Base-by-base conservation (phyloP, 2,329 filamentous ascomycete genomes). In the Lachnellula arida region DNA sequence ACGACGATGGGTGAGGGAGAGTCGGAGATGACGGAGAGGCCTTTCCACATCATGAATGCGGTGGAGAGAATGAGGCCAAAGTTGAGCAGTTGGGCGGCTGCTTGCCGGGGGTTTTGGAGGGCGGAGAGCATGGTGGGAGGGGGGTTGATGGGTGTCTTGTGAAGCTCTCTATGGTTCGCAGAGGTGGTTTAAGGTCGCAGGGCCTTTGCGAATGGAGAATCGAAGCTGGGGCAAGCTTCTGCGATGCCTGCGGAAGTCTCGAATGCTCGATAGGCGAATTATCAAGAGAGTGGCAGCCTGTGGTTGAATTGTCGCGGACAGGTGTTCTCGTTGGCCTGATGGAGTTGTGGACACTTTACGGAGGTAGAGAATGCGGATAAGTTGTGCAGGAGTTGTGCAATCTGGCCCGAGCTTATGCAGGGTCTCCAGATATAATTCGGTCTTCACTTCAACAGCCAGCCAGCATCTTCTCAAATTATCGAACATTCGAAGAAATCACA, bases 41-140 rank as follows among this genome's bases (percentile, higher is more conserved):
- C 85, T 72, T 89, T 89, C 87, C 81, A 84, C 67, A 89, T 70
- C 86, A 89, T 89, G 69, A 89, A 89, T 0, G 86, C 86, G 9
- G 85, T 88, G 5, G 81, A 85, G 52, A 89, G 81, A 48, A 89
- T 86, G 56, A 90, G 80, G 35, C 81, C 86, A 68, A 89, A 89
- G 70, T 89, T 89, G 64, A 89, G 80, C 56, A 86, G 68, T 73
- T 89, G 86, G 14, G 82, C 76, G 59, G 85, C 78, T 23, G 86
- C 77, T 69, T 88, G 85, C 61, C 86, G 83, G 47, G 84, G 81
- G 67, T 85, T 85, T 61, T 77, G 72, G 59, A 88, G 74, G 54
- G 75, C 72, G 60, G 78, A 77, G 57, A 86, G 71, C 81, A 85
- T 85, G 46, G 40, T 63, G 47, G n/a, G 44, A 37, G 37, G 47